A percentile compares a stretch with the other conserved stretches of the same genome.
These are phyloP conservation scores for Penicillium bialowiezense DNA, from an alignment of 495 filamentous ascomycete genomes.

Conservation along the genomic window DNA sequence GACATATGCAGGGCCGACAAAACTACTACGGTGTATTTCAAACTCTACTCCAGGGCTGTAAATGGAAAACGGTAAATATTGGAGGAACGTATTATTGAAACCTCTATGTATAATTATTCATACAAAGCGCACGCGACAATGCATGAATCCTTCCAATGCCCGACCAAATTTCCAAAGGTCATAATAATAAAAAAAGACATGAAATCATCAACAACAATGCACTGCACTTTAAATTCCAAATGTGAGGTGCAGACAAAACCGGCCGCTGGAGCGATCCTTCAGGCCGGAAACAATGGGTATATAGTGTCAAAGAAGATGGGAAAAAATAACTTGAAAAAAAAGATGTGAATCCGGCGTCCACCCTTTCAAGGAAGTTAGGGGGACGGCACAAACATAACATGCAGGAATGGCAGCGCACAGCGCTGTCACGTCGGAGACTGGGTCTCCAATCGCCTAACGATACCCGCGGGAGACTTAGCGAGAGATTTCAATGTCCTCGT, in stretches of 20 bases:
- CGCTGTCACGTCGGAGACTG: conserved; percentile 9
- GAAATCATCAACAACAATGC: conserved; percentile 12
- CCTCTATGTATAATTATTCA: not conserved
- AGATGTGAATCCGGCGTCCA: conserved; percentile 5
- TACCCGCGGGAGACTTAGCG: not conserved
- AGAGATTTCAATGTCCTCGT: conserved; percentile 1
- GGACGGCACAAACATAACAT: conserved; percentile 7
- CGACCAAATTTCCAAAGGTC: conserved; percentile 7
- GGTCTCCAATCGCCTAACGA: not conserved
- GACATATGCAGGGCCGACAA: conserved; percentile 4
- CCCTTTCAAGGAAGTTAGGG: not conserved
- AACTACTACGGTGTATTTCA: no score
- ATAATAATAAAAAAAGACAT: conserved; percentile 13
- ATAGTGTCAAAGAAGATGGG: conserved; percentile 6
- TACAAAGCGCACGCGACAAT: conserved; percentile 6
- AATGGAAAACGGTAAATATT: no score
- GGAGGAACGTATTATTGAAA: no score
- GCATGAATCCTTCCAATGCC: conserved; percentile 8
- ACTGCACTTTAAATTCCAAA: conserved; percentile 1
- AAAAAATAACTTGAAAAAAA: conserved; percentile 3
- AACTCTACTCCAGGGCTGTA: no score
- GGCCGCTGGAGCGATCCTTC: not conserved
- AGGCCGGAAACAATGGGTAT: conserved; percentile 17
- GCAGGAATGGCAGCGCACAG: conserved; percentile 15
- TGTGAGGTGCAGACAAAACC: not conserved